A percentile compares a stretch with the other conserved stretches of the same genome.
Evolutionary conservation across 352 stramenopile genomes (phyloP).

Genomic region (Globisporangium perplexum): DNA sequence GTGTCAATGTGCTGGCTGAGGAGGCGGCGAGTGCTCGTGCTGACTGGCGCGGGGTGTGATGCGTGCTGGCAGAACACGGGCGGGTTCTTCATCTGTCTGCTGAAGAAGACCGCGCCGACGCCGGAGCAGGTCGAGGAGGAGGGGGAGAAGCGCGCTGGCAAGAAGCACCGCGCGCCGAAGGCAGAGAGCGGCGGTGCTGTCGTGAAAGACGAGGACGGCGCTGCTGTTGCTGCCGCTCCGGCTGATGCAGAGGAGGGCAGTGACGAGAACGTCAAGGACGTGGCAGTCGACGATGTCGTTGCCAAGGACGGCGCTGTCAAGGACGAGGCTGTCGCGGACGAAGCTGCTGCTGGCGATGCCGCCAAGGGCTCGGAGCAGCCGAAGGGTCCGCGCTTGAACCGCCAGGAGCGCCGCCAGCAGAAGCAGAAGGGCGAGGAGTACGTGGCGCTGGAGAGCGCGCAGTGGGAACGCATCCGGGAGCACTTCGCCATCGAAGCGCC

Average conservation of each 20-base stretch:
- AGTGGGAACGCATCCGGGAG: slow-evolving; percentile 56
- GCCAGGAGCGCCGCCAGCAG: slow-evolving; percentile 42
- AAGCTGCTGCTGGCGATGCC: slow-evolving; percentile 13
- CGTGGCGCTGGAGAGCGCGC: slow-evolving; percentile 50
- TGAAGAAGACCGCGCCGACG: slow-evolving; percentile 88
- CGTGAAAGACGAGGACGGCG: slow-evolving; percentile 11
- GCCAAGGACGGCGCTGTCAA: slow-evolving; percentile 11
- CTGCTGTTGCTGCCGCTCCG: not conserved
- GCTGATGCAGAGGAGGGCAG: slow-evolving; percentile 1
- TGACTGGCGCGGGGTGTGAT: slow-evolving; percentile 3
- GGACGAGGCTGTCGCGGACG: not conserved
- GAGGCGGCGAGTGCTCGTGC: not conserved
- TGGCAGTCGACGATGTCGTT: slow-evolving; percentile 8
- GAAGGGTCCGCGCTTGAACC: slow-evolving; percentile 12
- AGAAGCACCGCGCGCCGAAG: slow-evolving; percentile 14
- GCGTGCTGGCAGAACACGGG: slow-evolving; percentile 85
- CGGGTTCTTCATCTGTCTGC: slow-evolving; percentile 98
- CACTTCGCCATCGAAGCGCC: slow-evolving; percentile 68
- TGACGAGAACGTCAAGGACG: not conserved
- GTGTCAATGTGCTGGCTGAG: not conserved
- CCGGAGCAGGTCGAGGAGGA: slow-evolving; percentile 20
- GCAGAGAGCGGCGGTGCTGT: slow-evolving; percentile 10
- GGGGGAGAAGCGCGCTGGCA: slow-evolving; percentile 9
- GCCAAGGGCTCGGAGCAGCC: slow-evolving; percentile 14
- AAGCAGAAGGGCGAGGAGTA: slow-evolving; percentile 67